These are phyloP conservation scores for Tuber brumale DNA, from an alignment of 495 filamentous ascomycete species.

Conservation along the genomic window DNA sequence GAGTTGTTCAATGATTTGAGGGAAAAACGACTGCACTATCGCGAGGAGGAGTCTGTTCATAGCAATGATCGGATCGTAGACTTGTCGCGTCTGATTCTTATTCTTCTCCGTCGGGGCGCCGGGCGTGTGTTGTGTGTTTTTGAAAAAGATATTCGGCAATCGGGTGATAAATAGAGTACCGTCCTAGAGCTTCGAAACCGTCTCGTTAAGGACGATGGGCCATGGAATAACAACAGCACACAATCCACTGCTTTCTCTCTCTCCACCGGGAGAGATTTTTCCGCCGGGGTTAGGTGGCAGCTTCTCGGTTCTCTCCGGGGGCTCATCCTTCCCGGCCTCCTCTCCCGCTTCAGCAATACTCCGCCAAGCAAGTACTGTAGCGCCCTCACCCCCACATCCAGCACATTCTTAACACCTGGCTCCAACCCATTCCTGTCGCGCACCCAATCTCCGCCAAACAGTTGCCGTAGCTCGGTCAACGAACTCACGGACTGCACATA, in stretches of 20 bases:
- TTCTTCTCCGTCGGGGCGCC: conserved; percentile 44
- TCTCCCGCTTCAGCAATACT: conserved; percentile 74
- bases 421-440: conserved; percentile 49
- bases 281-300: conserved; percentile 40
- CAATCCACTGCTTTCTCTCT: conserved; percentile 23
- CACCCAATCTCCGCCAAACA: conserved; percentile 76
- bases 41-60: conserved; percentile 74
- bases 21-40: conserved; percentile 62
- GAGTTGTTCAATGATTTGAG: conserved; percentile 62
- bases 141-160: conserved; percentile 58
- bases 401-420: conserved; percentile 56
- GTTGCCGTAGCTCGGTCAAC: conserved; percentile 75
- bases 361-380: conserved; percentile 76
- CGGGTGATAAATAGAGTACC: conserved; percentile 89
- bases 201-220: conserved; percentile 61
- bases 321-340: conserved; percentile 56
- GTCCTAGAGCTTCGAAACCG: conserved; percentile 67
- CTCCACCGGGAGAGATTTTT: background rate
- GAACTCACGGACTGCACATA: conserved; percentile 68
- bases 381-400: conserved; percentile 85
- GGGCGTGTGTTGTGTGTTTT: conserved; percentile 54
- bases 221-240: conserved; percentile 54
- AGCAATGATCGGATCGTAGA: conserved; percentile 83
- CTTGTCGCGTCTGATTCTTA: conserved; percentile 56
- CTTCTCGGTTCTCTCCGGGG: background rate